These are phyloP conservation scores for Macroventuria anomochaeta DNA, from an alignment of 2,329 filamentous ascomycete species.

Conservation along the genomic window DNA sequence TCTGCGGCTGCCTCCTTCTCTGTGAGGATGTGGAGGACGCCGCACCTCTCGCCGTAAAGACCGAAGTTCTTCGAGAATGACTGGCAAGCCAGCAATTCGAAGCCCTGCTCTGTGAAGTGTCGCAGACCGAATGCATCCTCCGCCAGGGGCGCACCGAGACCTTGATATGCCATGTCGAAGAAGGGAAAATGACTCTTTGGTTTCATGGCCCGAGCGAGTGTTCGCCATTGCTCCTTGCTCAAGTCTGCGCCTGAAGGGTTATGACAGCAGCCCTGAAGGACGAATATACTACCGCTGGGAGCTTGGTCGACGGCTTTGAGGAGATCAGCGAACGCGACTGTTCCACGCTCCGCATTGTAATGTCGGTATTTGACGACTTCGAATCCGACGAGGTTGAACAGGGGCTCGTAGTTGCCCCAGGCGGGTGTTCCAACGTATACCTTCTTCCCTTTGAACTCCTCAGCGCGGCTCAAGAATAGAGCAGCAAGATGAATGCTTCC, in stretches of 20 bases:
- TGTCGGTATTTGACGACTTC: constrained; percentile 39
- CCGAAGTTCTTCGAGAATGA: constrained; percentile 53
- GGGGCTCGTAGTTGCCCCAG: constrained; percentile 47
- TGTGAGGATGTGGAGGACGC: constrained; percentile 39
- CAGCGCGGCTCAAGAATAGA: constrained; percentile 35
- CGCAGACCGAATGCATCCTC: constrained; percentile 44
- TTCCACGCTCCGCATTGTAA: constrained; percentile 33
- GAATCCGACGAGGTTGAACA: constrained; percentile 42
- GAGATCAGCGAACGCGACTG: constrained; percentile 37
- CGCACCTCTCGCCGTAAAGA: constrained; percentile 48
- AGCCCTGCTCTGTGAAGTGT: constrained; percentile 29
- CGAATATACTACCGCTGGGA: constrained; percentile 41
- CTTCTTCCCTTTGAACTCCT: constrained; percentile 23
- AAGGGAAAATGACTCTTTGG: constrained; percentile 38
- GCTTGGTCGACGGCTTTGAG: constrained; percentile 32
- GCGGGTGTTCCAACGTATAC: constrained; percentile 44
- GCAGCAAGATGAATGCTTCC: constrained; percentile 49
- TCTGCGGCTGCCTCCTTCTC: constrained; percentile 17
- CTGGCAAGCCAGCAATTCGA: constrained; percentile 47
- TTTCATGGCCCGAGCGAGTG: constrained; percentile 31
- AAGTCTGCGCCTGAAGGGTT: constrained; percentile 49
- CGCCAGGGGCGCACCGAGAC: constrained; percentile 43
- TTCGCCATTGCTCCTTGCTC: constrained; percentile 41
- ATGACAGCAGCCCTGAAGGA: constrained; percentile 50
- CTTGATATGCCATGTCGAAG: constrained; percentile 47